phyloP scores from a whole-genome alignment of 352 stramenopile genomes.

The Globisporangium splendens region DNA sequence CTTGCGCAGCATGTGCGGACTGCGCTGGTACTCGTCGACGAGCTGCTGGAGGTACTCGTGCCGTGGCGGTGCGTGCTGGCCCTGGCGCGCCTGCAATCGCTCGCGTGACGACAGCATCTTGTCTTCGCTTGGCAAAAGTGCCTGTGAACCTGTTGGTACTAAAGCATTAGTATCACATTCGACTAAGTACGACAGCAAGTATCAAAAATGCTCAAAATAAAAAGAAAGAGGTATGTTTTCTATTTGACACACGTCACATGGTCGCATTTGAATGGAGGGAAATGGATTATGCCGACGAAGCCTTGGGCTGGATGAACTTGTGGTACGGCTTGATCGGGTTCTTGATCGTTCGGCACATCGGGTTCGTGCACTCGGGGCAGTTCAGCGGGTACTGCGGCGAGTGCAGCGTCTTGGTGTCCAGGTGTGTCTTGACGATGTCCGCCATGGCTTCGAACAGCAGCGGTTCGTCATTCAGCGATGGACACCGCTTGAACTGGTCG shows the following conservation, averaged over 20 bases:
- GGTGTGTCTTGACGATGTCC: conserved; percentile 93
- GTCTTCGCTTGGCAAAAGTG: too few species aligned
- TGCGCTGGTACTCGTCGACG: conserved; percentile 69
- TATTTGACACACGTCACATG: too few species aligned
- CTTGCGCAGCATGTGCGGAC: conserved; percentile 50
- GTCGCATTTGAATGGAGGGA: too few species aligned
- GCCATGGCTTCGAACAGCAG: conserved; percentile 96
- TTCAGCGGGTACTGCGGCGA: conserved; percentile 83
- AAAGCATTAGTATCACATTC: too few species aligned
- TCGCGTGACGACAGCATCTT: conserved; percentile 64
- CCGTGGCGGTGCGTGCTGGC: conserved; percentile 57
- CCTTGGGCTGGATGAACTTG: conserved; percentile 21
- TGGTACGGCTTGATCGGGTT: conserved; percentile 83
- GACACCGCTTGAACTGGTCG: conserved; percentile 92
- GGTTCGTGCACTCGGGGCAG: conserved; percentile 77
- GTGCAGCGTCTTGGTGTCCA: conserved; percentile 77
- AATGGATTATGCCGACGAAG: too few species aligned
- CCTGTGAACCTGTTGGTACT: too few species aligned
- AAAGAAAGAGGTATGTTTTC: too few species aligned
- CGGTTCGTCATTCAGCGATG: conserved; percentile 94
- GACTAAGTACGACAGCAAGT: too few species aligned
- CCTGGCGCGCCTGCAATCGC: conserved; percentile 57
- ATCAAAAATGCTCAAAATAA: too few species aligned
- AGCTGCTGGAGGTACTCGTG: conserved; percentile 79
- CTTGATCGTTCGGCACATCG: conserved; percentile 78